These are phyloP conservation scores for bread wheat (Triticum aestivum) DNA, from an alignment of 176 grass and related monocot species.

Conservation along the genomic window DNA sequence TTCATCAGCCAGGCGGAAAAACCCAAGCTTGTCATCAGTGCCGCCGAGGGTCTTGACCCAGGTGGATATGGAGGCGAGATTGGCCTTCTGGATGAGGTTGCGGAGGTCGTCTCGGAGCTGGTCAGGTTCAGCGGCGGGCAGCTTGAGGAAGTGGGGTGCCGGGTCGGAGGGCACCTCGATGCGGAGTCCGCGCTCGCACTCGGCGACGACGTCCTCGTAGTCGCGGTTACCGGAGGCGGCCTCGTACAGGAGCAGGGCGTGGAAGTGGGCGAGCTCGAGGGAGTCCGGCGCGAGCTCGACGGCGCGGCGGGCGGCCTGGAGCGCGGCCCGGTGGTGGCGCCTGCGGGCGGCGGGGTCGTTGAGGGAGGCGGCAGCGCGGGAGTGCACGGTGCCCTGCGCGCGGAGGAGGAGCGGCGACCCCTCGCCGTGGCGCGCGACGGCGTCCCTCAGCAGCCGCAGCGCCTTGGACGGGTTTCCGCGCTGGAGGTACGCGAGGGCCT, in stretches of 20 bases:
- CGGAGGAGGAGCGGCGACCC: slow-evolving; percentile 59
- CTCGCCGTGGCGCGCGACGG: slow-evolving; percentile 45
- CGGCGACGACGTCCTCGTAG: slow-evolving; percentile 63
- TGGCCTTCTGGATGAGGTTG: slow-evolving; percentile 70
- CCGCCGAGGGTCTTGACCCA: slow-evolving; percentile 82
- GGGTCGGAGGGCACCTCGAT: slow-evolving; percentile 60
- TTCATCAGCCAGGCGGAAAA: slow-evolving; percentile 61
- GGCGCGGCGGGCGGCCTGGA: slow-evolving; percentile 55
- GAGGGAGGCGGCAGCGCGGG: slow-evolving; percentile 47
- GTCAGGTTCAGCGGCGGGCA: slow-evolving; percentile 43
- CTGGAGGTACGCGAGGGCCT: slow-evolving; percentile 53
- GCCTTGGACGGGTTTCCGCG: slow-evolving; percentile 66
- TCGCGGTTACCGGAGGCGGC: slow-evolving; percentile 41
- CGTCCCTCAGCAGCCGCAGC: slow-evolving; percentile 66
- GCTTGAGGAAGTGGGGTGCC: slow-evolving; percentile 56
- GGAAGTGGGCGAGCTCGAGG: slow-evolving; percentile 81
- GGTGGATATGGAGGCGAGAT: slow-evolving; percentile 76
- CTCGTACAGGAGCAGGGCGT: slow-evolving; percentile 63
- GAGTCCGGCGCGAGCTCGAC: slow-evolving; percentile 70
- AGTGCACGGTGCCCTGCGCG: slow-evolving; percentile 68
- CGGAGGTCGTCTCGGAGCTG: slow-evolving; percentile 70
- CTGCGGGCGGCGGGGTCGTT: slow-evolving; percentile 60
- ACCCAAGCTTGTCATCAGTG: slow-evolving; percentile 54
- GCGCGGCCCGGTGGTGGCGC: slow-evolving; percentile 53
- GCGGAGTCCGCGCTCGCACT: slow-evolving; percentile 71